Evolutionary conservation across 2,329 filamentous ascomycete species (phyloP), one percentile per base, ranked within the genome.

Genomic region (Colletotrichum sublineola): DNA sequence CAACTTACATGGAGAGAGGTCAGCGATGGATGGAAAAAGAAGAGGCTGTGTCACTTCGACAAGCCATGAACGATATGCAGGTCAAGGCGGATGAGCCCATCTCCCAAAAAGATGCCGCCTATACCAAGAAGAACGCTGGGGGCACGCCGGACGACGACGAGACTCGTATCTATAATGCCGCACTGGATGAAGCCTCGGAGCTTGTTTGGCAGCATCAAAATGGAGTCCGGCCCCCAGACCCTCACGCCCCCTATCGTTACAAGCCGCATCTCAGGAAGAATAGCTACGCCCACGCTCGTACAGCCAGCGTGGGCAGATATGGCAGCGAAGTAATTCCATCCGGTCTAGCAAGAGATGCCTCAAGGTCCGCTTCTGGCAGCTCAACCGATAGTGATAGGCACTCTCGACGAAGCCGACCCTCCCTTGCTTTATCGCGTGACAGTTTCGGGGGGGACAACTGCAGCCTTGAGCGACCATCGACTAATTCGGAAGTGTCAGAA

Each of bases 1-100:
- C 90, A 55, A 90, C 88, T 9, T 95, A 95, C 80, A 91, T 93
- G 68, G 93, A 95, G 80, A 88, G 90, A 68, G 92, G 92, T 24
- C 89, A 91, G 78, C 85, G 93, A 76, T 94, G 92, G 91, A 93
- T 94, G 89, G 93, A 95, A 80, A 93, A 93, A 80, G 92, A 94
- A 78, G 93, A 95, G 81, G 91, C 90, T 5, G 87, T 87, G 46
- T 92, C 92, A 29, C 81, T 95, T 71, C 88, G 92, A 24, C 87
- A 90, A 73, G 93, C 93, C 14, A 90, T 95, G 86, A 89, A 94
- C 75, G 91, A 93, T 76, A 89, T 95, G 87, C 89, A 93, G 71
- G 74, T 93, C 55, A 85, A 84, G 65, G 81, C 84, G 40, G 76
- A 42, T 11, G 36, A 20, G 38, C n/a, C 38, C 31, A 29, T 12